Evolutionary conservation across 2,329 filamentous ascomycete genomes (phyloP).

Genomic region (Trichoderma harzianum): DNA sequence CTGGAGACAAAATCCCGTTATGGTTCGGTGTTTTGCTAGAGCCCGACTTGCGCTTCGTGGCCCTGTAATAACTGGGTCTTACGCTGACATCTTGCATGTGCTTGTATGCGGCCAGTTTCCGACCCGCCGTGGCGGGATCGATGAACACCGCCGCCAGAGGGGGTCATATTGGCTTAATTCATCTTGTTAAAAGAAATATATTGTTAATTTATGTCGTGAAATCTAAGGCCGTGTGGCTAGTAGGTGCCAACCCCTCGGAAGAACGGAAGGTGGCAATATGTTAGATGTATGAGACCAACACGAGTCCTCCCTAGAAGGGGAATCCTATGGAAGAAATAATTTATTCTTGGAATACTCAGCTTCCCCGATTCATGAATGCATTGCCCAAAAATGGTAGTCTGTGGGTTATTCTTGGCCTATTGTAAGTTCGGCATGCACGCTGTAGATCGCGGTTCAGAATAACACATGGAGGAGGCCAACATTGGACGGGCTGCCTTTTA

Average conservation of each 20-base stretch:
- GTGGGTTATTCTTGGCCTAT: background rate
- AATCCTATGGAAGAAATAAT: background rate
- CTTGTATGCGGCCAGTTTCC: background rate
- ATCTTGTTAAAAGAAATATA: background rate
- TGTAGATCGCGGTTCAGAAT: background rate
- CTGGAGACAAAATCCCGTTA: background rate
- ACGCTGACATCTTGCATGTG: background rate
- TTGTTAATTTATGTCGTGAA: background rate
- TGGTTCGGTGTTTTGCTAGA: background rate
- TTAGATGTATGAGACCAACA: background rate
- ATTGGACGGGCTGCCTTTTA: background rate
- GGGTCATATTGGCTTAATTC: background rate
- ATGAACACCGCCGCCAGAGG: background rate
- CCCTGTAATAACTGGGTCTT: background rate
- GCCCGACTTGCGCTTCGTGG: background rate
- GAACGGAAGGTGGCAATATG: background rate
- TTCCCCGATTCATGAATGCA: background rate
- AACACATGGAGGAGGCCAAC: background rate
- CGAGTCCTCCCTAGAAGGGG: background rate
- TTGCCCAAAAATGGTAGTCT: background rate
- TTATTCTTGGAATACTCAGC: background rate
- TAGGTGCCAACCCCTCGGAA: background rate
- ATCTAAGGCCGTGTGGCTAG: background rate
- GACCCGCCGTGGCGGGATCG: background rate
- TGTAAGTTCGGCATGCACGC: background rate